These are phyloP conservation scores for Trametopsis cervina DNA, from an alignment of 768 basidiomycete species.

Conservation along the genomic window DNA sequence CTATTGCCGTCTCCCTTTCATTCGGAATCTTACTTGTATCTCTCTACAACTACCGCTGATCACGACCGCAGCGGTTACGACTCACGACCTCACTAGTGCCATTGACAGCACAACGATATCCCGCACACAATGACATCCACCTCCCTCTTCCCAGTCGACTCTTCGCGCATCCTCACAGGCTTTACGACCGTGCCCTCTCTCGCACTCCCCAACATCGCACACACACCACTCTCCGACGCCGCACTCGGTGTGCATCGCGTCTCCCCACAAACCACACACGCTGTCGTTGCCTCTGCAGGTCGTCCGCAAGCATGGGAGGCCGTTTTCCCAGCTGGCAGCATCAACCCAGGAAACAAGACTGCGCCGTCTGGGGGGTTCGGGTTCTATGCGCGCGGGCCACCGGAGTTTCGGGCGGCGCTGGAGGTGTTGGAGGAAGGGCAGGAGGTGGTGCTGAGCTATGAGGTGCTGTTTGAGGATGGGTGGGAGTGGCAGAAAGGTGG, in stretches of 20 bases:
- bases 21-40: too few relatives aligned
- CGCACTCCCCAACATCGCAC: slow-evolving; percentile 15
- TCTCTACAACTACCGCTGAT: too few relatives aligned
- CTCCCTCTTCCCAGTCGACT: slow-evolving; percentile 11
- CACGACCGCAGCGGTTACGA: too few relatives aligned
- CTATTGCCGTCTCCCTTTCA: too few relatives aligned
- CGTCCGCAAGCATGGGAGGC: slow-evolving; percentile 49
- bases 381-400: slow-evolving; percentile 58
- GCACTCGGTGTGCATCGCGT: slow-evolving; percentile 45
- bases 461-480: slow-evolving; percentile 52
- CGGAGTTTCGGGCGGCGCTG: slow-evolving; percentile 31
- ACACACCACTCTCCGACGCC: slow-evolving; percentile 33
- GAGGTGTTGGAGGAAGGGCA: slow-evolving; percentile 28
- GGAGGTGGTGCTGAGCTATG: slow-evolving; percentile 59
- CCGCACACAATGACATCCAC: too few relatives aligned
- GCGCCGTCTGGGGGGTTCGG: slow-evolving; percentile 57
- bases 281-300: slow-evolving; percentile 23
- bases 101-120: too few relatives aligned
- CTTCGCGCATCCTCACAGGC: slow-evolving; percentile 21
- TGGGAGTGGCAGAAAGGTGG: slow-evolving; percentile 73
- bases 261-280: slow-evolving; percentile 29
- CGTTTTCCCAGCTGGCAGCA: slow-evolving; percentile 51
- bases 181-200: slow-evolving; percentile 33
- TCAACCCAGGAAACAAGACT: slow-evolving; percentile 42
- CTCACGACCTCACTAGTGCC: too few relatives aligned